A percentile compares a stretch with the other conserved stretches of the same genome.
Evolutionary conservation across 1,284 basidiomycete species (phyloP).

Genomic region (Puccinia horiana): DNA sequence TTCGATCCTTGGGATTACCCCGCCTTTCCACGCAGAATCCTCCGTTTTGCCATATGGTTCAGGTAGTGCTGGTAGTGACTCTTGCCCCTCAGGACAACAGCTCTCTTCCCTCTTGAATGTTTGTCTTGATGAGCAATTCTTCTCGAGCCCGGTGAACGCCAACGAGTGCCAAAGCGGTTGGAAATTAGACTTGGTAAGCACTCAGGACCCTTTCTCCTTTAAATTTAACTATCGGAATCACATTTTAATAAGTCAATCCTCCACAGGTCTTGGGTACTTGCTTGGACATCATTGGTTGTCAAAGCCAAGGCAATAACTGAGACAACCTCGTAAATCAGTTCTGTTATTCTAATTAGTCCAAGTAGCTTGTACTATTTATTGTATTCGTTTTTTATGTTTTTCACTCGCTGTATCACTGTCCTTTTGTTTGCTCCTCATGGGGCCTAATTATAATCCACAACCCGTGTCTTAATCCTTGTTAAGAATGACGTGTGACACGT

Average conservation of each 20-base stretch:
- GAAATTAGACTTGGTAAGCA: conserved; percentile 35
- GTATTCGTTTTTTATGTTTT: background rate
- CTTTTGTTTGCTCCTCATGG: background rate
- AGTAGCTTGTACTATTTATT: conserved; percentile 10
- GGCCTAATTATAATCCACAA: background rate
- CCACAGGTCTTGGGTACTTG: conserved; percentile 26
- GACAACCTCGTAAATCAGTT: background rate
- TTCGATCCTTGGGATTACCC: background rate
- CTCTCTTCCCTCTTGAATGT: conserved; percentile 27
- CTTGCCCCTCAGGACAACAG: conserved; percentile 21
- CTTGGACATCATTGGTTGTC: conserved; percentile 26
- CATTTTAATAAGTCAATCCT: background rate
- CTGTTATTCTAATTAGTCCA: background rate
- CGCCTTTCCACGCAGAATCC: background rate
- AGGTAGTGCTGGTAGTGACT: background rate
- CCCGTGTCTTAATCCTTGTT: background rate
- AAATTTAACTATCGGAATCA: background rate
- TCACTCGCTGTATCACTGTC: background rate
- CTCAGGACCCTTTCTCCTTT: background rate
- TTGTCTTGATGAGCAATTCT: conserved; percentile 31
- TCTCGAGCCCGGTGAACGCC: conserved; percentile 22
- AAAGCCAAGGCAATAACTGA: conserved; percentile 7
- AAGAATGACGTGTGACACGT: no score
- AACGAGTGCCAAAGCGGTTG: conserved; percentile 10
- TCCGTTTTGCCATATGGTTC: background rate